These are phyloP conservation scores for Solanum commersonii DNA, from an alignment of 257 asterid genomes.

Conservation along the genomic window DNA sequence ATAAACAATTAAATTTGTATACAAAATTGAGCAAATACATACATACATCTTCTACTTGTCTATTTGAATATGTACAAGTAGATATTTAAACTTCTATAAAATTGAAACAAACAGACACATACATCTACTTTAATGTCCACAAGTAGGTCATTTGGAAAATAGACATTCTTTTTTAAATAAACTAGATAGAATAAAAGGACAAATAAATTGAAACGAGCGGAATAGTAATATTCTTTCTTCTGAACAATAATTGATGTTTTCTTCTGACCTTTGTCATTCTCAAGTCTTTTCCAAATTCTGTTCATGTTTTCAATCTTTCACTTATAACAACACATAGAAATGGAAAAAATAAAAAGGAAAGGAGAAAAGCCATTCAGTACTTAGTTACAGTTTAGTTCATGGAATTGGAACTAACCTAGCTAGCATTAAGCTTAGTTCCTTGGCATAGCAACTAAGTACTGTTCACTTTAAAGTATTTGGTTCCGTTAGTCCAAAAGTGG, in stretches of 20 bases:
- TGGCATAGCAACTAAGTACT: not conserved
- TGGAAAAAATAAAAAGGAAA: not conserved
- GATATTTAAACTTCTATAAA: rapidly evolving
- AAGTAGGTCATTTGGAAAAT: too few relatives aligned
- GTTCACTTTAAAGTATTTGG: not conserved
- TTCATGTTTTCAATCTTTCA: not conserved
- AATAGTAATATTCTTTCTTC: not conserved
- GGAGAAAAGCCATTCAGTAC: not conserved
- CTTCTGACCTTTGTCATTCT: not conserved
- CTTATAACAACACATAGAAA: not conserved
- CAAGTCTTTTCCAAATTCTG: not conserved
- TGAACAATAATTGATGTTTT: not conserved
- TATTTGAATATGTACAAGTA: not conserved
- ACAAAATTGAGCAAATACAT: too few relatives aligned
- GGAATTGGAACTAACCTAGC: not conserved
- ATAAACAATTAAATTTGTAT: too few relatives aligned
- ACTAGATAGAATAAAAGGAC: too few relatives aligned
- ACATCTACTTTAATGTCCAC: not conserved
- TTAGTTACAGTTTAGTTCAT: not conserved
- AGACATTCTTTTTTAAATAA: too few relatives aligned
- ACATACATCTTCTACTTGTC: too few relatives aligned
- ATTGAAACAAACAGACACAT: too few relatives aligned
- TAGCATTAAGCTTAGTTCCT: not conserved
- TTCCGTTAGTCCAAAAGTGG: not conserved
- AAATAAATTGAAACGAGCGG: too few relatives aligned